Evolutionary conservation across 352 stramenopile species (phyloP), one percentile per base, ranked within the genome.

Genomic region (Phytopythium ostracodes): DNA sequence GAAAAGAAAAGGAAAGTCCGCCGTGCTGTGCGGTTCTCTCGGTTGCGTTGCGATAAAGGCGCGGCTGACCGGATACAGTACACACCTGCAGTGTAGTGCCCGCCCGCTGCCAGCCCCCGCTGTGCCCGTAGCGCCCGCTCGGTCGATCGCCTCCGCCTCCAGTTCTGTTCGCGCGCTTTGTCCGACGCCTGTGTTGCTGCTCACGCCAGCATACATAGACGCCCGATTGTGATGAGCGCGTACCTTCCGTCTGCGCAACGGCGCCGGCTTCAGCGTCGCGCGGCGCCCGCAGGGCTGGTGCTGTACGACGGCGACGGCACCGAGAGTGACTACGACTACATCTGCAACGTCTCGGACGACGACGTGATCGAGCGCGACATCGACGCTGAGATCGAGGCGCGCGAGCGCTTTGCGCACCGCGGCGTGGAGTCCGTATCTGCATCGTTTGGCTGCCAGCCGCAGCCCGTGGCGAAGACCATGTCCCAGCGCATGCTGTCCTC

Each of bases 351-450:
- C 33, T 88, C 77, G 50, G 76, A 84, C 57, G 80, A 87, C 62
- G 77, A 87, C 55, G 72, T 81, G 18, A 64, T 87, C 27, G 79
- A 91, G 67, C 72, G 82, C 15, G 82, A 89, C 59, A 87, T 88
- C 18, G 82, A 91, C 70, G 59, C 84, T 33, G 79, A 89, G 63
- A 91, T 91, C 47, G 78, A 91, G 57, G 79, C 78, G 51, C 77
- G 77, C 27, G 69, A 81, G 46, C 77, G 68, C 24, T 35, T 33
- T 9, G 46, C 46, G 24, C 46, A 52, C 18, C 22, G 42, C 42
- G 17, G 42, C 17, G 20, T 20, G 18, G 42, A 20, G 24, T 52
- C 49, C 29, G 64, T 14, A 35, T 17, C 42, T 9, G 14, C 31
- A 44, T 9, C 36, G n/a, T 25, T 29, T 27, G n/a, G 17, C 27